Conservation (phyloP, 257 asterid species). For the Galeopsis tetrahit region DNA sequence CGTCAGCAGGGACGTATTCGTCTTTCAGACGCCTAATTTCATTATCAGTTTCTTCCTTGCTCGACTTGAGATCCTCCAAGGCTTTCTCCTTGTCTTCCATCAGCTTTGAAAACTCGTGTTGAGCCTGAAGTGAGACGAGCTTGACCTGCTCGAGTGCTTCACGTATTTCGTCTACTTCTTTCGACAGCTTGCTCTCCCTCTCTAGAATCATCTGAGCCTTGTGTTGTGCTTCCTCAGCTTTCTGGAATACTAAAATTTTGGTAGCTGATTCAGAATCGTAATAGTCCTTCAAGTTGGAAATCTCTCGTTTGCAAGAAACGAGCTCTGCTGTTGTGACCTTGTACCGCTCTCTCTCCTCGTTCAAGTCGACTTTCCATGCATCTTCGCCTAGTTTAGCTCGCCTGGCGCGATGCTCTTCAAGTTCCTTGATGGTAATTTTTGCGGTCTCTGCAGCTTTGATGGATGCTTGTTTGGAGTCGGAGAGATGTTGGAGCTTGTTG, state of each 20-base stretch:
- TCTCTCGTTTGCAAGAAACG: conserved; percentile 55
- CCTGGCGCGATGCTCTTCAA: conserved; percentile 49
- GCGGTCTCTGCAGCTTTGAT: conserved; percentile 58
- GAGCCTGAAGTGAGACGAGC: conserved; percentile 49
- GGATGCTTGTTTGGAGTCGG: conserved; percentile 68
- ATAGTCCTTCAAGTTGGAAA: conserved; percentile 57
- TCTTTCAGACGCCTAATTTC: conserved; percentile 48
- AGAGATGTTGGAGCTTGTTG: conserved; percentile 58
- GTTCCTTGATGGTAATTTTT: conserved; percentile 48
- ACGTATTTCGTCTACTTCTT: conserved; percentile 50
- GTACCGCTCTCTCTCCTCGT: conserved; percentile 59
- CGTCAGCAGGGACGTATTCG: conserved; percentile 43
- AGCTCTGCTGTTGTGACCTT: conserved; percentile 63
- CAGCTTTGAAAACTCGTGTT: conserved; percentile 51
- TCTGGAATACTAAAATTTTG: conserved; percentile 53
- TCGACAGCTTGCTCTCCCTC: conserved; percentile 48
- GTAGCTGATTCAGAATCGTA: conserved; percentile 53
- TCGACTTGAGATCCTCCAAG: conserved; percentile 37
- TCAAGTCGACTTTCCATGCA: conserved; percentile 59
- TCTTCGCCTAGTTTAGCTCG: conserved; percentile 47
- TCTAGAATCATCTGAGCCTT: conserved; percentile 41
- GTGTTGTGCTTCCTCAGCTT: conserved; percentile 65
- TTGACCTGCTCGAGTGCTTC: conserved; percentile 51
- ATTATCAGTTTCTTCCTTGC: conserved; percentile 49
- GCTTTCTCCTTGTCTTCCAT: conserved; percentile 54